Evolutionary conservation across 2,329 filamentous ascomycete genomes (phyloP).

Genomic region (Neonectria ditissima): DNA sequence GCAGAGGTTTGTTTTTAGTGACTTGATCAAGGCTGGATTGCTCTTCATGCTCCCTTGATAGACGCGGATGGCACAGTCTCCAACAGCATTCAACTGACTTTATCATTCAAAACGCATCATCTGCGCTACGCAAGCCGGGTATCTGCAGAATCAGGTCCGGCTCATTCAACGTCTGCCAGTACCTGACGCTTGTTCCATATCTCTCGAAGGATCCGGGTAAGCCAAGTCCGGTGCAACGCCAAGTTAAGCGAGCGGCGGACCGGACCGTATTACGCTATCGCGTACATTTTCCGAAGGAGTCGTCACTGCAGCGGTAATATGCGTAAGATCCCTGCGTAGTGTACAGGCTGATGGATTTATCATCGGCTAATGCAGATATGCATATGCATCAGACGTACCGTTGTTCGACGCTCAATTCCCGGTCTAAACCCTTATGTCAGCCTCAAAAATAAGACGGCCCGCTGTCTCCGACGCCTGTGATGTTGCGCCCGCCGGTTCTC

Average conservation of each 20-base stretch:
- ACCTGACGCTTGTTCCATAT: not conserved
- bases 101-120: not conserved
- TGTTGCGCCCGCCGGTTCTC: no score
- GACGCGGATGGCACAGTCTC: not conserved
- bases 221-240: constrained; percentile 5
- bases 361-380: constrained; percentile 1
- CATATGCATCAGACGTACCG: constrained; percentile 17
- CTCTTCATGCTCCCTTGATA: not conserved
- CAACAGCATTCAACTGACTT: constrained; percentile 13
- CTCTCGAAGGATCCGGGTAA: constrained; percentile 6
- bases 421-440: not conserved
- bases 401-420: constrained; percentile 1
- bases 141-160: not conserved
- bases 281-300: not conserved
- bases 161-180: not conserved
- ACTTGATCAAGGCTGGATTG: not conserved
- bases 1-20: not conserved
- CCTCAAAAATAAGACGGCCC: constrained; percentile 5
- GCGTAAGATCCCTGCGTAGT: not conserved
- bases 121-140: not conserved
- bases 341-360: not conserved
- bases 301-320: not conserved
- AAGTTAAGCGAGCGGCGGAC: constrained; percentile 3
- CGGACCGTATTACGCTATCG: constrained; percentile 20
- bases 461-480: not conserved